Base-by-base conservation (phyloP, 2,329 filamentous ascomycete genomes). In the Pseudopyrenochaeta lycopersici region DNA sequence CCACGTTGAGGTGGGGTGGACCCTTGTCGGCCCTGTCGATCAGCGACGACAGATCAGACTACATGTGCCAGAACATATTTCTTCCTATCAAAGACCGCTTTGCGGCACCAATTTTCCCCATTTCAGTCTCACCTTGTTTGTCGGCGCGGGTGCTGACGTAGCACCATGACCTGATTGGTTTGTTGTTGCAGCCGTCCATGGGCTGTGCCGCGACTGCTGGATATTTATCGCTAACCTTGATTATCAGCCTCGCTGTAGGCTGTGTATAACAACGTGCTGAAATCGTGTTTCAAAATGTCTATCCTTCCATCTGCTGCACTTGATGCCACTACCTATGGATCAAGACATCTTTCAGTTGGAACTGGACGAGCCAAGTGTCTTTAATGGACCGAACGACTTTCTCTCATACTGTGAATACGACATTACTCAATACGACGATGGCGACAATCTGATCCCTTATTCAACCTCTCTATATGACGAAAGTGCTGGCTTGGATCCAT, bases 1-100 rank as follows among this genome's bases (percentile, higher is more conserved):
- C 62, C 62, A 51, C 60, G 54, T 46, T 48, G 27, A 33, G 40
- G 57, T 56, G 59, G 59, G 58, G 50, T 50, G 17, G 21, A 46
- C 36, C 35, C 42, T 35, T 33, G 36, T n/a, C 20, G 17, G 32
- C 14, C 35, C 33, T 36, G 43, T 36, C 44, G 36, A 47, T 42
- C 35, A 39, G 11, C 20, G 11, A 4, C 23, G 9, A 27, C 23
- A 27, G 4, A 27, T 9, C 15, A 9, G 7, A 39, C 11, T 12
- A 21, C 14, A 18, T 14, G 14, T n/a, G 23, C 23, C 29, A 41
- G 10, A 31, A 35, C 43, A 10, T 17, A 9, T 32, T 10, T n/a
- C 31, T 12, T 11, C 9, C 9, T n/a, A n/a, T n/a, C n/a, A n/a
- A n/a, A n/a, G 12, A 5, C 11, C 32, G 12, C 32, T 35, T 35